Base-by-base conservation (phyloP, 345 rosid genomes). In the Cardiospermum halicacabum region DNA sequence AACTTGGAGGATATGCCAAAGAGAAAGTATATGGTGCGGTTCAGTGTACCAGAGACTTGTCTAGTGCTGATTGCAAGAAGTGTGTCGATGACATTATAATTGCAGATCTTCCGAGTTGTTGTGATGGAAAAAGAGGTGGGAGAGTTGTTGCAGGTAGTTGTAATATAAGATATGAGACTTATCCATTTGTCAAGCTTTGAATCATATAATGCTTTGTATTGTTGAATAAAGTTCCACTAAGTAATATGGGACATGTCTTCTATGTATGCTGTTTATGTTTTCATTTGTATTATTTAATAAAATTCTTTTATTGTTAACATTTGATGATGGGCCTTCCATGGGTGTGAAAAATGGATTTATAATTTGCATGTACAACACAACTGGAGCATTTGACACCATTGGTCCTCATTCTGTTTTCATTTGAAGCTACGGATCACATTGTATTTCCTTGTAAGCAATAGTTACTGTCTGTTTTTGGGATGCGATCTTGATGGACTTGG, bases 61-160 rank as follows among this genome's bases (percentile, higher is more conserved):
- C 71, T 21, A 51, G 51, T 7, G 18, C 26, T 10, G 73, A 56
- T 43, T 89, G 96, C 64, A 74, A 67, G 82, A 70, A 68, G 16
- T 82, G 96, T 69, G 78, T 89, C 1, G 75, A 82, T 36, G 75
- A 68, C n/a, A n/a, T n/a, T 5, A 78, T 81, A 0, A 76, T 85
- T 13, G 82, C 72, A 0, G 78, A 82, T 62, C 60, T 86, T 68
- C 87, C 82, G 10, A 82, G 78, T 26, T 81, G 88, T 51, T 82
- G 92, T 48, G 83, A 81, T 34, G 96, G 86, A 59, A 89, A 82
- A 73, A 79, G 72, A 71, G 88, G 92, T 7, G 96, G 96, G 0
- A 77, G 87, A 68, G 81, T 77, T 53, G 65, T 86, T 27, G 72
- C 81, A 42, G 84, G 79, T 5, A 89, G 90, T 31, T 89, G 96